Conservation (phyloP, 2,329 filamentous ascomycete species). For the Beauveria caledonica region DNA sequence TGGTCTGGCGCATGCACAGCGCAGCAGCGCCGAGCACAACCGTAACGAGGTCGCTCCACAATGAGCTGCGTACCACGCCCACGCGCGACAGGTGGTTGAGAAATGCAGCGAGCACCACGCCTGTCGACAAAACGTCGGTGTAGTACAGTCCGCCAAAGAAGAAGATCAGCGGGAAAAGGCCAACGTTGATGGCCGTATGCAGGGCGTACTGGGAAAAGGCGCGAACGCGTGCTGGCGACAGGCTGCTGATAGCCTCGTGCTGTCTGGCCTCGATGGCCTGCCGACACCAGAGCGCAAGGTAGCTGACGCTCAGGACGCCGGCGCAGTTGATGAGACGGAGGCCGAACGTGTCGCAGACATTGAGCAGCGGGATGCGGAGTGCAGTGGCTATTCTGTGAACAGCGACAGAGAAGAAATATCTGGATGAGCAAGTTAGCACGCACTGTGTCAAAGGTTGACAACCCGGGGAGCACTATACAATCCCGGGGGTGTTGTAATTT, state of each 20-base stretch:
- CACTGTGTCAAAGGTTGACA: not conserved
- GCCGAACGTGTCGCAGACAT: slow-evolving; percentile 21
- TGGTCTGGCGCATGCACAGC: slow-evolving; percentile 82
- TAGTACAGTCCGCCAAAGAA: slow-evolving; percentile 97
- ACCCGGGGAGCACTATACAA: slow-evolving; percentile 43
- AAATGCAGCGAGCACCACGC: slow-evolving; percentile 65
- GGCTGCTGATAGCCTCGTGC: slow-evolving; percentile 15
- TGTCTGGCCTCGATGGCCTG: slow-evolving; percentile 40
- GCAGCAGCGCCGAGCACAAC: slow-evolving; percentile 54
- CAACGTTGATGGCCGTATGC: slow-evolving; percentile 68
- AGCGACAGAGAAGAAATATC: slow-evolving; percentile 36
- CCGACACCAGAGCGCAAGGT: slow-evolving; percentile 44
- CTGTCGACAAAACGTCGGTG: slow-evolving; percentile 79
- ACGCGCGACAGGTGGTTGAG: slow-evolving; percentile 43
- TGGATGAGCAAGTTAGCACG: slow-evolving; percentile 16
- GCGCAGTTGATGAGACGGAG: slow-evolving; percentile 43
- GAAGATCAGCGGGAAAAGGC: slow-evolving; percentile 81
- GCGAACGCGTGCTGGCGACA: slow-evolving; percentile 9
- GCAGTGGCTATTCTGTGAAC: not conserved
- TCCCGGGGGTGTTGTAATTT: slow-evolving; percentile 93
- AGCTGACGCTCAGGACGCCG: slow-evolving; percentile 29
- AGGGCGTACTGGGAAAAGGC: slow-evolving; percentile 33
- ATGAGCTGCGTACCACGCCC: slow-evolving; percentile 21
- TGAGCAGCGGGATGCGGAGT: slow-evolving; percentile 2
- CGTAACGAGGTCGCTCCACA: slow-evolving; percentile 33